A percentile compares a stretch with the other conserved stretches of the same genome.
Evolutionary conservation across 371 early-diverging fungal species (phyloP).

Genomic region (Smittium mucronatum): DNA sequence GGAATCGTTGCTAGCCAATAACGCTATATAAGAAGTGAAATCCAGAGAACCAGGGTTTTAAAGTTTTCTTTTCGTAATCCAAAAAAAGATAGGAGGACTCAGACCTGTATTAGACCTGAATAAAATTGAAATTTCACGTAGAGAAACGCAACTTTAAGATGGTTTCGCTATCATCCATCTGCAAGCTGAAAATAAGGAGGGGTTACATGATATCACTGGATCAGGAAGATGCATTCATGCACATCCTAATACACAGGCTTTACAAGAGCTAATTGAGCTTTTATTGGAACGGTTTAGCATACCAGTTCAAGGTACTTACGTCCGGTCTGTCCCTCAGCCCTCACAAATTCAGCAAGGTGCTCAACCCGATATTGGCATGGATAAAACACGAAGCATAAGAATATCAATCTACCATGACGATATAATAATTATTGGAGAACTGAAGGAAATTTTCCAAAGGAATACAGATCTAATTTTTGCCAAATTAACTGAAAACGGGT

Average conservation of each 20-base stretch:
- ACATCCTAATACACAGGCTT: slow-evolving; percentile 24
- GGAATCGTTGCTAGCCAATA: too few relatives aligned
- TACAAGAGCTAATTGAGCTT: slow-evolving; percentile 31
- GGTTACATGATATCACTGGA: slow-evolving; percentile 26
- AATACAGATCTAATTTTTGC: slow-evolving; percentile 16
- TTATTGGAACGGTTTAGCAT: slow-evolving; percentile 31
- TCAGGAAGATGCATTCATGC: slow-evolving; percentile 28
- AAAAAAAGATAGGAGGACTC: slow-evolving; percentile 11
- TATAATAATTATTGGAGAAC: slow-evolving; percentile 18
- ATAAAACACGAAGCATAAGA: slow-evolving; percentile 22
- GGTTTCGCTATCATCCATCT: slow-evolving; percentile 24
- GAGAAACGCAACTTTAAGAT: slow-evolving; percentile 18
- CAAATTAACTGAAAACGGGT: slow-evolving; percentile 20
- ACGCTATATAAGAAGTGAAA: too few relatives aligned
- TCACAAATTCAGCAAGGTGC: slow-evolving; percentile 31
- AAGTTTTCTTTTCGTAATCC: too few relatives aligned
- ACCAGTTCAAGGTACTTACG: slow-evolving; percentile 33
- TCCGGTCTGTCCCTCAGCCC: slow-evolving; percentile 37
- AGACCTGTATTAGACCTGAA: slow-evolving; percentile 27
- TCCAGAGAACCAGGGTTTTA: too few relatives aligned
- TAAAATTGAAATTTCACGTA: slow-evolving; percentile 24
- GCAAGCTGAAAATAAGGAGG: slow-evolving; percentile 16
- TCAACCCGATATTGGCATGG: slow-evolving; percentile 23
- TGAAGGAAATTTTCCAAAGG: slow-evolving; percentile 2
- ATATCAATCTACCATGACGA: slow-evolving; percentile 31